Base-by-base conservation (phyloP, 2,329 filamentous ascomycete genomes). In the Lachnellula cervina region DNA sequence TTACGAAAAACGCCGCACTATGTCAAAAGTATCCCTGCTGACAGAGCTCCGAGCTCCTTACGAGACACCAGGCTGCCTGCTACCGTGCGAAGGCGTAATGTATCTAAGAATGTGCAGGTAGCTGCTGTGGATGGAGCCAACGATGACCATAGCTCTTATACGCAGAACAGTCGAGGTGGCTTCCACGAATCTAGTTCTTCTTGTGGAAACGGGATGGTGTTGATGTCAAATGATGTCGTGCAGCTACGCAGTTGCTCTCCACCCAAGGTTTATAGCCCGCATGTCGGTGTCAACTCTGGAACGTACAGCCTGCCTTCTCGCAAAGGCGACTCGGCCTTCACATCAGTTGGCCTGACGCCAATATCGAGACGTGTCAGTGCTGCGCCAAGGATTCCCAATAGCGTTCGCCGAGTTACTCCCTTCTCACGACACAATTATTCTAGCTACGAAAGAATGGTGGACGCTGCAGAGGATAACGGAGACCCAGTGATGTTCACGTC, bases 111-210 rank as follows among this genome's bases (percentile, higher is more conserved):
- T 32, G 35, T 37, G 17, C 37, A 44, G 43, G n/a, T 23, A 16
- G 46, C 50, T 37, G 51, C 52, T 43, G 32, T 64, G 19, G 65
- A 67, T 51, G 64, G 65, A 2, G 59, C 59, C 16, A 25, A 54
- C 13, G 49, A 32, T 34, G 50, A 35, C 2, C 34, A 52, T 9
- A 65, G 62, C 17, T 67, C 62, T 3, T 67, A 68, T 38, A 65
- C 64, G 3, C 38, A 59, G 11, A 64, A 65, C 34, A 64, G 59
- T 54, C 44, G 42, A 35, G 64, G 62, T n/a, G 62, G 64, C 5
- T 66, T 67, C 38, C 64, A 65, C 54, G 46, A 44, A 28, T 56
- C 54, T n/a, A 34, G 21, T 5, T 49, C 37, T 21, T 53, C 55
- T 13, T 16, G 46, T 42, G 51, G 46, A 23, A 34, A 47, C 14